phyloP scores from a whole-genome alignment of 169 alveolate species.

The Cryptosporidium ryanae region DNA sequence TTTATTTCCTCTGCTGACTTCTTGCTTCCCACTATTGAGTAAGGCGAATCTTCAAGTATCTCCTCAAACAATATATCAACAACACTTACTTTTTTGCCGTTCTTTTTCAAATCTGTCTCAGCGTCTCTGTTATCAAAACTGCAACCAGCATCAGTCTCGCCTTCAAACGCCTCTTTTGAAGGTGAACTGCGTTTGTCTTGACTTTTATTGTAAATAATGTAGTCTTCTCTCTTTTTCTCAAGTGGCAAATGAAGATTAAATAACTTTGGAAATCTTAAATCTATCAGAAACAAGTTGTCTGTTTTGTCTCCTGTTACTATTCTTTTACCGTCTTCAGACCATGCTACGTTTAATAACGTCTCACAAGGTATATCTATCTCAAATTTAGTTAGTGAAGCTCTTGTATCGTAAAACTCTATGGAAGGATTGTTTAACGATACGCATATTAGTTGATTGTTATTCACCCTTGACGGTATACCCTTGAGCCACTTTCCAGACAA shows the following conservation, averaged over 20 bases:
- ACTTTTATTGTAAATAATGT: not conserved
- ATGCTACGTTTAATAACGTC: constrained; percentile 54
- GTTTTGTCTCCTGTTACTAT: constrained; percentile 60
- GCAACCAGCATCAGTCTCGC: not conserved
- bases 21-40: constrained; percentile 17
- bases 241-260: constrained; percentile 25
- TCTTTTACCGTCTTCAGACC: constrained; percentile 38
- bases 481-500: constrained; percentile 56
- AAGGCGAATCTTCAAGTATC: constrained; percentile 11
- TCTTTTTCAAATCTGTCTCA: not conserved
- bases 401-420: constrained; percentile 48
- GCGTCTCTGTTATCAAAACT: not conserved
- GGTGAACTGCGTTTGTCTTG: not conserved
- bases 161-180: not conserved
- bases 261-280: constrained; percentile 27
- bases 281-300: constrained; percentile 44
- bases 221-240: not conserved
- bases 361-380: constrained; percentile 40
- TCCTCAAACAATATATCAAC: too few species aligned
- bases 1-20: constrained; percentile 51
- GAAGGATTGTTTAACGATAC: constrained; percentile 39
- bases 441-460: constrained; percentile 28
- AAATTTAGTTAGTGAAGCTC: constrained; percentile 25
- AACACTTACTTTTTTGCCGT: too few species aligned
- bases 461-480: constrained; percentile 31